phyloP scores from a whole-genome alignment of 2,329 filamentous ascomycete genomes.

The Sarocladium brachiariae region DNA sequence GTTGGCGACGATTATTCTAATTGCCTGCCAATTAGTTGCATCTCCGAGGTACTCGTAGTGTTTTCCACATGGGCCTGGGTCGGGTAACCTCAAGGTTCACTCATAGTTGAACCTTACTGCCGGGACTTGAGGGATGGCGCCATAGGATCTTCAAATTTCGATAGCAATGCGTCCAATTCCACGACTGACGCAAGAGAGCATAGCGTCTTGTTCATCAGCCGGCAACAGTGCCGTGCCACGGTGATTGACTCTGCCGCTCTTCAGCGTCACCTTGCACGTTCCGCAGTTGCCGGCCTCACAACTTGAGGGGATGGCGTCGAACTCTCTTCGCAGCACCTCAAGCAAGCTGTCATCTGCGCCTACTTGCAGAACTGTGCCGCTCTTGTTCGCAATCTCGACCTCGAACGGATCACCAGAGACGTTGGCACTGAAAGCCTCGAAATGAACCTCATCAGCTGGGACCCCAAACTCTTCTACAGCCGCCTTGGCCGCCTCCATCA shows the following conservation, averaged over 20 bases:
- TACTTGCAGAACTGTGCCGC: constrained; percentile 33
- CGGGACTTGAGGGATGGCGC: too few relatives aligned
- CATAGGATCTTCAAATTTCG: constrained; percentile 32
- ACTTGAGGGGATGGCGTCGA: constrained; percentile 37
- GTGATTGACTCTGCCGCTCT: constrained; percentile 38
- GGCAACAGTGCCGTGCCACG: constrained; percentile 39
- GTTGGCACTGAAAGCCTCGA: constrained; percentile 51
- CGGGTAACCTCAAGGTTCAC: too few relatives aligned
- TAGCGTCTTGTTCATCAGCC: constrained; percentile 35
- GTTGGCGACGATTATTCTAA: too few relatives aligned
- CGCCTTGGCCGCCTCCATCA: constrained; percentile 45
- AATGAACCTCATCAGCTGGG: constrained; percentile 46
- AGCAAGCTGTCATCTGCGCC: constrained; percentile 42
- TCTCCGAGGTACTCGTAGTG: too few relatives aligned
- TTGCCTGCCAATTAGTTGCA: too few relatives aligned
- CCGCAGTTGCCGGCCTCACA: constrained; percentile 50
- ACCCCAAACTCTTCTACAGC: constrained; percentile 37
- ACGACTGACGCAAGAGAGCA: constrained; percentile 47
- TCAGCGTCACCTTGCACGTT: constrained; percentile 40
- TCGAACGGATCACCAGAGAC: constrained; percentile 53
- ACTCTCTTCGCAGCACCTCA: constrained; percentile 37
- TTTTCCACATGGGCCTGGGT: too few relatives aligned
- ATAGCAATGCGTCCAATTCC: constrained; percentile 42
- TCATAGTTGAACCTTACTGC: too few relatives aligned
- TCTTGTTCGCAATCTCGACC: constrained; percentile 39